phyloP scores from a whole-genome alignment of 106 monocot species.

The Hemerocallis citrina region DNA sequence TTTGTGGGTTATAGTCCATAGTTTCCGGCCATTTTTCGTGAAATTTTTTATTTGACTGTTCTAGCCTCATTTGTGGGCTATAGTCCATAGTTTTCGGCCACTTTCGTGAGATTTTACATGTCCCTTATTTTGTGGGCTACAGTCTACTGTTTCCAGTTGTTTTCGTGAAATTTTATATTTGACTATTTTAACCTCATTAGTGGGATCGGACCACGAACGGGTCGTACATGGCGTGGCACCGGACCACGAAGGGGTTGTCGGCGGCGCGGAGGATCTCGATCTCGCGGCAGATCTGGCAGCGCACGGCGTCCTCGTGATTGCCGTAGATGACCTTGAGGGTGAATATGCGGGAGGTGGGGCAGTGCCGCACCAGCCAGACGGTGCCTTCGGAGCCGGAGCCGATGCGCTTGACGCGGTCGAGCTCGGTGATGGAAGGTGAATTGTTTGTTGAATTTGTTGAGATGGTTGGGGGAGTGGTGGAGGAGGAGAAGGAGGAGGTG shows the following conservation, averaged over 20 bases:
- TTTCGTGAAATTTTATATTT: no score
- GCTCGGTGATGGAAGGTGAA: constrained; percentile 29
- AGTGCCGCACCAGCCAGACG: constrained; percentile 56
- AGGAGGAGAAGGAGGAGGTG: constrained; percentile 7
- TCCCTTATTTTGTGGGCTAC: no score
- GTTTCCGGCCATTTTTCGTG: no score
- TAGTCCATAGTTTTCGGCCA: no score
- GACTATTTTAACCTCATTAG: no score
- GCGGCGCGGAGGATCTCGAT: constrained; percentile 67
- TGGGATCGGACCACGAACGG: no score
- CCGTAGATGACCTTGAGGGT: constrained; percentile 62
- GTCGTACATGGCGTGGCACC: constrained; percentile 70
- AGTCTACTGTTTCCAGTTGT: no score
- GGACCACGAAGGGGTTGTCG: constrained; percentile 60
- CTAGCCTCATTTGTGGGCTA: no score
- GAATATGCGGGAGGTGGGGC: constrained; percentile 28
- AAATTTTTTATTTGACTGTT: no score
- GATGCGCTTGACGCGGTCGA: constrained; percentile 65
- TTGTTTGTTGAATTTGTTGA: neutral
- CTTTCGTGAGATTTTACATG: no score
- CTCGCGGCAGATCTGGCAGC: constrained; percentile 66
- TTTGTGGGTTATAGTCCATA: no score
- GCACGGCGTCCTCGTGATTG: constrained; percentile 45
- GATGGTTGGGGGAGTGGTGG: constrained; percentile 9
- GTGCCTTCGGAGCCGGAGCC: constrained; percentile 59